These are phyloP conservation scores for Cutaneotrichosporon sp. DNA, from an alignment of 1,284 basidiomycete species.

Conservation along the genomic window DNA sequence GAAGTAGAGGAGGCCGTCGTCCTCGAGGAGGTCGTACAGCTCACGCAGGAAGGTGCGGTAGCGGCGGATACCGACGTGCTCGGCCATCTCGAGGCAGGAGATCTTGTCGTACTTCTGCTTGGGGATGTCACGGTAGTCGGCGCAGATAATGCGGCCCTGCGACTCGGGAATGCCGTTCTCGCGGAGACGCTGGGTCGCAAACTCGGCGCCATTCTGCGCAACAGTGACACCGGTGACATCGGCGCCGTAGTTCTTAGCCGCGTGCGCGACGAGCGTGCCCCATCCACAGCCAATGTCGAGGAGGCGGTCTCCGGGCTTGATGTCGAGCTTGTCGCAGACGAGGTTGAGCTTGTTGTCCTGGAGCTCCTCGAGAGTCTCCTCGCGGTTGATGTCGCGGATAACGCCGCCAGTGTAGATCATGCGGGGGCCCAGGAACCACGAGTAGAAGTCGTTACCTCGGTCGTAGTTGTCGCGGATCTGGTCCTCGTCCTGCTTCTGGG, in stretches of 20 bases:
- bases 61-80: constrained; percentile 94
- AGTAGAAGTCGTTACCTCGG: constrained; percentile 91
- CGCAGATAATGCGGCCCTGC: constrained; percentile 85
- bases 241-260: constrained; percentile 93
- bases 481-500: constrained; percentile 84
- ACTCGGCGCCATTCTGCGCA: constrained; percentile 81
- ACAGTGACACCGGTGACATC: constrained; percentile 95
- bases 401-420: constrained; percentile 91
- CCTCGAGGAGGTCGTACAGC: constrained; percentile 88
- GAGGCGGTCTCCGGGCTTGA: constrained; percentile 75
- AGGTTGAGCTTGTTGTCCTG: constrained; percentile 98
- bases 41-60: constrained; percentile 85
- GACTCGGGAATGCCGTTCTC: constrained; percentile 70
- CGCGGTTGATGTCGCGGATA: constrained; percentile 64
- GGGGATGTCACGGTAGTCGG: constrained; percentile 91
- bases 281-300: constrained; percentile 95
- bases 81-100: constrained; percentile 96
- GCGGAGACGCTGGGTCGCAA: constrained; percentile 82
- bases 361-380: constrained; percentile 87
- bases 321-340: constrained; percentile 89
- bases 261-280: constrained; percentile 92
- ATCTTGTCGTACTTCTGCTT: constrained; percentile 87
- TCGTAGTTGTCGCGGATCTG: constrained; percentile 97
- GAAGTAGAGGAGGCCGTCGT: constrained; percentile 90
- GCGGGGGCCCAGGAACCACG: constrained; percentile 58